These are phyloP conservation scores for Tolypocladium inflatum DNA, from an alignment of 2,329 filamentous ascomycete species.

Conservation along the genomic window DNA sequence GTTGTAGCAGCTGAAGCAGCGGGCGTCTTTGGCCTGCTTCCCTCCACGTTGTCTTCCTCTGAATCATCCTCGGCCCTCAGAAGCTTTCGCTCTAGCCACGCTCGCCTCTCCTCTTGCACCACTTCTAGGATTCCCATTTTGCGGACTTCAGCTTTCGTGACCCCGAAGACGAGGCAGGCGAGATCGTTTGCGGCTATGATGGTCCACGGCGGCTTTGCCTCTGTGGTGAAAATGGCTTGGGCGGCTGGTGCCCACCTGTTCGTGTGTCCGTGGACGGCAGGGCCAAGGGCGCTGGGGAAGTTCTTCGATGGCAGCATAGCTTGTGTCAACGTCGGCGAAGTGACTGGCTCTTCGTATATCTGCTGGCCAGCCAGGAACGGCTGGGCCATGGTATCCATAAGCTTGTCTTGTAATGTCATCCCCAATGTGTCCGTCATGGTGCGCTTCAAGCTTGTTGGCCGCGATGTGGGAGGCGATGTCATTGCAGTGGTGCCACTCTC, in stretches of 20 bases:
- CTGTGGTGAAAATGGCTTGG: constrained; percentile 97
- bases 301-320: constrained; percentile 29
- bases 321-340: constrained; percentile 33
- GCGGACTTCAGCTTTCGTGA: constrained; percentile 89
- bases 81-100: constrained; percentile 84
- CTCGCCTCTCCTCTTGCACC: constrained; percentile 77
- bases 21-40: constrained; percentile 24
- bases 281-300: constrained; percentile 38
- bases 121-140: constrained; percentile 94
- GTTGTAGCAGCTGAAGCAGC: constrained; percentile 33
- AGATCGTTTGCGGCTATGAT: constrained; percentile 94
- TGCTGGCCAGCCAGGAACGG: constrained; percentile 53
- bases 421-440: constrained; percentile 79
- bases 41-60: constrained; percentile 17
- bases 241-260: constrained; percentile 85
- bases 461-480: constrained; percentile 45
- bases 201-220: constrained; percentile 82
- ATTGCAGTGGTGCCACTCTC: constrained; percentile 43
- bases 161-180: constrained; percentile 96
- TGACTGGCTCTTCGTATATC: constrained; percentile 23
- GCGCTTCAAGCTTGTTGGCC: constrained; percentile 64
- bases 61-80: constrained; percentile 37
- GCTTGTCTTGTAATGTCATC: constrained; percentile 67
- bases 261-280: constrained; percentile 74
- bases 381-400: constrained; percentile 76